These are phyloP conservation scores for Aegle marmelos DNA, from an alignment of 345 rosid genomes.

Conservation along the genomic window DNA sequence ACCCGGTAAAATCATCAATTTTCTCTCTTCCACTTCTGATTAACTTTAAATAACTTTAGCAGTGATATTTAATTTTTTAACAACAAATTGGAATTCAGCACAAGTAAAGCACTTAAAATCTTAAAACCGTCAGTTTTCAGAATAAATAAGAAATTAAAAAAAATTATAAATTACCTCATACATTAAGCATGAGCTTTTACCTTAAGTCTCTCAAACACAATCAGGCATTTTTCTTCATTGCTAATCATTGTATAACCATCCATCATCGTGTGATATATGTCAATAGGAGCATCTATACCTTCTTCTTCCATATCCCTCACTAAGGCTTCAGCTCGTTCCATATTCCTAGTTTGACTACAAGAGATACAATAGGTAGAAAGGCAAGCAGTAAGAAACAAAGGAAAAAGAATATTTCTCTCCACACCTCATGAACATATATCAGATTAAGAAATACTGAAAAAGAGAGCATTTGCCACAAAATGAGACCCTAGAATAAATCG, in stretches of 20 bases:
- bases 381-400: conserved; percentile 2
- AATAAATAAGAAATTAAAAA: not conserved
- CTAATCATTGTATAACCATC: conserved; percentile 86
- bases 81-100: not conserved
- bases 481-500: not conserved
- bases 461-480: not conserved
- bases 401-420: not conserved
- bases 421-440: not conserved
- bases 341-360: conserved; percentile 68
- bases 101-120: not conserved
- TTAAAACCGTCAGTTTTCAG: not conserved
- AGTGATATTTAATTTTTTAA: not conserved
- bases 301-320: conserved; percentile 97
- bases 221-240: conserved; percentile 77
- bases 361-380: conserved; percentile 8
- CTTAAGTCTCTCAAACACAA: conserved; percentile 89
- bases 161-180: not conserved
- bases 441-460: not conserved
- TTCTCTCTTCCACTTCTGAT: not conserved
- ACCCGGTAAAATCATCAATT: no score
- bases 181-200: conserved; percentile 29
- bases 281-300: conserved; percentile 91
- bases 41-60: not conserved
- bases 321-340: conserved; percentile 82
- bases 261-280: conserved; percentile 96